Evolutionary conservation across 257 asterid species (phyloP).

Genomic region (Plantago ovata): DNA sequence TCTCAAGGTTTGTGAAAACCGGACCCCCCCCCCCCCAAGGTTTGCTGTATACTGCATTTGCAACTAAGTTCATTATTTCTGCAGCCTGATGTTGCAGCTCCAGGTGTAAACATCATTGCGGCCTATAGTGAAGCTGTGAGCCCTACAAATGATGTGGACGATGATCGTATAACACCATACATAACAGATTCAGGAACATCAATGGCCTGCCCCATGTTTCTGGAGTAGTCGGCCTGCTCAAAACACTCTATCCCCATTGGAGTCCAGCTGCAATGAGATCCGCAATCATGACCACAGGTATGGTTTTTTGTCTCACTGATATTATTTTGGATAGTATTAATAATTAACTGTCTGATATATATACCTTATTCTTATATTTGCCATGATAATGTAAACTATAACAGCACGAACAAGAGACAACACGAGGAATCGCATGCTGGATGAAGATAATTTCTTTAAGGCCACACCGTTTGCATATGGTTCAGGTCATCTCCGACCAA

Average conservation of each 20-base stretch:
- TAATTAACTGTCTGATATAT: background rate
- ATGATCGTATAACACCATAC: conserved; percentile 31
- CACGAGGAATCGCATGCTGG: conserved; percentile 28
- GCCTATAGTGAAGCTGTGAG: conserved; percentile 31
- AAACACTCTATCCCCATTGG: conserved; percentile 52
- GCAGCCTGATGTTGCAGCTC: conserved; percentile 75
- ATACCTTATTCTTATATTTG: background rate
- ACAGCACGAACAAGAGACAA: conserved; percentile 54
- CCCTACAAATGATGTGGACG: conserved; percentile 22
- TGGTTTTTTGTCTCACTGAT: background rate
- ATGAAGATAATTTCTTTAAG: background rate
- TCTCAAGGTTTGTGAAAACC: conserved; percentile 50
- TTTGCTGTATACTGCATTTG: background rate
- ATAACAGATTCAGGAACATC: conserved; percentile 43
- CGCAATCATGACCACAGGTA: conserved; percentile 59
- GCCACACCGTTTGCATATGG: conserved; percentile 49
- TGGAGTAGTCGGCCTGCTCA: conserved; percentile 54
- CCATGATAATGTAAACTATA: too few relatives aligned
- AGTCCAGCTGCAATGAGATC: conserved; percentile 64
- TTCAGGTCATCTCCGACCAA: conserved; percentile 54
- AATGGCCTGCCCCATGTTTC: conserved; percentile 71
- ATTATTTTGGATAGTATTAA: background rate
- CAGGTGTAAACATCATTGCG: conserved; percentile 61
- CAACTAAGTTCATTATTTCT: background rate
- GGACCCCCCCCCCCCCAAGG: background rate